phyloP scores from a whole-genome alignment of 345 rosid species.

The Microcos paniculata region DNA sequence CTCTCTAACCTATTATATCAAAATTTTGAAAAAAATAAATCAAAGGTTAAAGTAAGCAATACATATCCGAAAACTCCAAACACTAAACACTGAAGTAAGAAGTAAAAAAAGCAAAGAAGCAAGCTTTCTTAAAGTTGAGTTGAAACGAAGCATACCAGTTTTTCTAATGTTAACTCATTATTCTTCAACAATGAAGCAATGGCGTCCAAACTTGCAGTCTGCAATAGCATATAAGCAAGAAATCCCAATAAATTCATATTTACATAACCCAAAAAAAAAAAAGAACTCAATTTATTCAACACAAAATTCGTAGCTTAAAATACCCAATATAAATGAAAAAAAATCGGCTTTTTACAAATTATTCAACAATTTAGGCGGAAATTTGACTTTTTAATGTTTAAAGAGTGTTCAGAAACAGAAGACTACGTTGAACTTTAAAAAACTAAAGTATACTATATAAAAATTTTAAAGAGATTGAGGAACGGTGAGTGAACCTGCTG shows the following conservation, averaged over 20 bases:
- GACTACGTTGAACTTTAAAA: background rate
- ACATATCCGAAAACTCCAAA: background rate
- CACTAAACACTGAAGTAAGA: background rate
- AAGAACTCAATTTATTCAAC: background rate
- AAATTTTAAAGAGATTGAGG: background rate
- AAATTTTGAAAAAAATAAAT: background rate
- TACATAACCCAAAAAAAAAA: background rate
- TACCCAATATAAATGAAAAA: background rate
- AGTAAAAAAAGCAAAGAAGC: background rate
- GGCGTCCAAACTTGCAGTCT: constrained; percentile 67
- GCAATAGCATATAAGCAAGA: constrained; percentile 14
- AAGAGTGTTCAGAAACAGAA: background rate
- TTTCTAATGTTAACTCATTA: constrained; percentile 41
- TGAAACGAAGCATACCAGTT: constrained; percentile 45
- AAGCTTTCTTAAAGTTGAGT: background rate
- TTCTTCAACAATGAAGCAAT: constrained; percentile 66
- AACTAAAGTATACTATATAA: background rate
- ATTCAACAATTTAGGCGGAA: background rate
- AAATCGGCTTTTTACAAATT: background rate
- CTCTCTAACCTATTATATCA: constrained; percentile 59
- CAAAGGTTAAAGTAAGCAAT: background rate
- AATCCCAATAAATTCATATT: background rate
- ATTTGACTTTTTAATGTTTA: background rate
- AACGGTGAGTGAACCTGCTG: constrained; percentile 48
- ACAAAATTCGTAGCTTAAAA: background rate